These are phyloP conservation scores for Saturnispora kantuleensis DNA, from an alignment of 805 yeast species.

Conservation along the genomic window DNA sequence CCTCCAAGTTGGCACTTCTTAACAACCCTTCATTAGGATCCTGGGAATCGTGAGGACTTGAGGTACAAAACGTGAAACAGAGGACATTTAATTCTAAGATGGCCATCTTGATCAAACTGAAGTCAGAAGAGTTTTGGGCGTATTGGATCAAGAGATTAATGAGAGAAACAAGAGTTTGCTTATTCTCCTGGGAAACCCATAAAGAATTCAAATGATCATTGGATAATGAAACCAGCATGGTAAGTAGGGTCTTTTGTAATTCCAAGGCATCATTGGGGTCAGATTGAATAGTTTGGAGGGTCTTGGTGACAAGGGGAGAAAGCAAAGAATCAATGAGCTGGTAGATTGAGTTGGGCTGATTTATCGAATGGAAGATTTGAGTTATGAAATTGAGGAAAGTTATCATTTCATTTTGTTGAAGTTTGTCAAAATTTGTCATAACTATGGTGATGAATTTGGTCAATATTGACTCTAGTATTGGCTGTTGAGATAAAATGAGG, in stretches of 20 bases:
- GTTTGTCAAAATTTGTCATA: slow-evolving; percentile 44
- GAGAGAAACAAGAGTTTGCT: slow-evolving; percentile 46
- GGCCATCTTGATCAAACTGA: slow-evolving; percentile 58
- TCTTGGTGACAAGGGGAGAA: slow-evolving; percentile 62
- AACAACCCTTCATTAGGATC: slow-evolving; percentile 44
- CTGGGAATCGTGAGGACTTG: slow-evolving; percentile 49
- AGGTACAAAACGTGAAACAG: slow-evolving; percentile 55
- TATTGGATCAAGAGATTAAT: slow-evolving; percentile 56
- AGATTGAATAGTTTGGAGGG: slow-evolving; percentile 33
- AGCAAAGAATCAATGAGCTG: slow-evolving; percentile 63
- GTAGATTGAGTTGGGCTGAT: slow-evolving; percentile 45
- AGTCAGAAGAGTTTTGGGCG: slow-evolving; percentile 51
- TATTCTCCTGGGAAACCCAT: slow-evolving; percentile 52
- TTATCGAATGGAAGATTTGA: slow-evolving; percentile 72
- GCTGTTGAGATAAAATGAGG: slow-evolving; percentile 49
- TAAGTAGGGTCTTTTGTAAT: slow-evolving; percentile 61
- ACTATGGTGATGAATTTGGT: slow-evolving; percentile 64
- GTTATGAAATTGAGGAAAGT: slow-evolving; percentile 83
- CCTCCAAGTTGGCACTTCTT: slow-evolving; percentile 55
- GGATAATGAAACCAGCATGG: slow-evolving; percentile 57
- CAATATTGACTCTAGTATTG: slow-evolving; percentile 32
- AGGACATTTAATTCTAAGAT: slow-evolving; percentile 59
- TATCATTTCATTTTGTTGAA: slow-evolving; percentile 54
- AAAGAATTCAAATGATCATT: slow-evolving; percentile 74
- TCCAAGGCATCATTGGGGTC: slow-evolving; percentile 24